Conservation (phyloP, 2,329 filamentous ascomycete species). For the Phoma sp. region DNA sequence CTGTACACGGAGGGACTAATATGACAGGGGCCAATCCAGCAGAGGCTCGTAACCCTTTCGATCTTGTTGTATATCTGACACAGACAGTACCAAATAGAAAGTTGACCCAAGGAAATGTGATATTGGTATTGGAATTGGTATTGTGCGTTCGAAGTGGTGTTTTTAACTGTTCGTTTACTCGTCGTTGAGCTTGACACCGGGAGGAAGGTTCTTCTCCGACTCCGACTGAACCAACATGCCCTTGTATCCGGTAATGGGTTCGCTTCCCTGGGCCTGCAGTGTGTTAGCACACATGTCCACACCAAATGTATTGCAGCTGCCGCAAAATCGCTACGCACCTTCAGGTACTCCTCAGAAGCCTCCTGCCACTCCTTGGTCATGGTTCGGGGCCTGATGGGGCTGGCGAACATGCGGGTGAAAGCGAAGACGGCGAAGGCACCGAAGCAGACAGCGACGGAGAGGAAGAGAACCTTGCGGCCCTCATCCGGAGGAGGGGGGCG, state of each 20-base stretch:
- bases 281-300: constrained; percentile 26
- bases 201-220: constrained; percentile 42
- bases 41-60: constrained; percentile 34
- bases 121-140: constrained; percentile 42
- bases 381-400: constrained; percentile 72
- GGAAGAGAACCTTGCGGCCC: constrained; percentile 77
- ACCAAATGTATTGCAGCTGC: background rate
- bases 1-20: constrained; percentile 50
- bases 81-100: constrained; percentile 47
- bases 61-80: constrained; percentile 42
- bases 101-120: constrained; percentile 47
- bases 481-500: constrained; percentile 84
- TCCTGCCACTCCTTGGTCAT: constrained; percentile 99
- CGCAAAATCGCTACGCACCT: constrained; percentile 64
- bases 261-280: constrained; percentile 45
- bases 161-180: constrained; percentile 37
- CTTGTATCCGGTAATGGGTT: constrained; percentile 50
- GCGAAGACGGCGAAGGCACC: constrained; percentile 76
- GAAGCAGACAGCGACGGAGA: constrained; percentile 72
- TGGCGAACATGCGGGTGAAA: constrained; percentile 73
- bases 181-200: constrained; percentile 39
- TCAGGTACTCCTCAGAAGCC: constrained; percentile 90
- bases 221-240: constrained; percentile 51
- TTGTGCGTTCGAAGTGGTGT: constrained; percentile 36
- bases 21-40: constrained; percentile 41